These are phyloP conservation scores for Hansenula sp. DNA, from an alignment of 1,139 yeast genomes.

Conservation along the genomic window DNA sequence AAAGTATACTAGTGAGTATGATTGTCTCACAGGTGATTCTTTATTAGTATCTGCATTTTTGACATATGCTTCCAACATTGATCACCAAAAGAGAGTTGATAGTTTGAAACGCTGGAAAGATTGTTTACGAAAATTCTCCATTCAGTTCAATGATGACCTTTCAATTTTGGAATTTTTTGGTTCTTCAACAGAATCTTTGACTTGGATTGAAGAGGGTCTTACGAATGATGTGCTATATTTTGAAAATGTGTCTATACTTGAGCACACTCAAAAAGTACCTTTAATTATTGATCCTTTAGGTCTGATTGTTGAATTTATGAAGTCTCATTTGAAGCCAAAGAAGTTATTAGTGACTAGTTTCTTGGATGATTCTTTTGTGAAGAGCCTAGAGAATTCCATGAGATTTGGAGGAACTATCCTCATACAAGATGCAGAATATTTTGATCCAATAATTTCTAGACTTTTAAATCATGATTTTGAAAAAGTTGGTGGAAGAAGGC, in stretches of 20 bases:
- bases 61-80: constrained; percentile 58
- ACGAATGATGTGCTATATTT: constrained; percentile 53
- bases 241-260: constrained; percentile 60
- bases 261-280: constrained; percentile 39
- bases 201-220: constrained; percentile 53
- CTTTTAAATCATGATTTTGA: constrained; percentile 58
- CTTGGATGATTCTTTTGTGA: constrained; percentile 61
- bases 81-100: constrained; percentile 44
- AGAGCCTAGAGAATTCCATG: constrained; percentile 72
- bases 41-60: constrained; percentile 58
- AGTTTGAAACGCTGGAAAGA: constrained; percentile 39
- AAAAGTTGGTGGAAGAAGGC: constrained; percentile 64
- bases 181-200: constrained; percentile 35
- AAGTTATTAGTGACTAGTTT: constrained; percentile 62
- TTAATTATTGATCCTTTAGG: constrained; percentile 74
- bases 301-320: constrained; percentile 38
- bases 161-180: constrained; percentile 35
- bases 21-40: constrained; percentile 58
- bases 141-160: constrained; percentile 38
- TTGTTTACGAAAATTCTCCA: constrained; percentile 32
- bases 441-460: constrained; percentile 68
- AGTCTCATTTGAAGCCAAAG: constrained; percentile 27
- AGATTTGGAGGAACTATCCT: constrained; percentile 78
- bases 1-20: constrained; percentile 44
- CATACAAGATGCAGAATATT: constrained; percentile 73